Conservation (phyloP, 2,329 filamentous ascomycete species). For the Calonectria pseudoreteaudii region DNA sequence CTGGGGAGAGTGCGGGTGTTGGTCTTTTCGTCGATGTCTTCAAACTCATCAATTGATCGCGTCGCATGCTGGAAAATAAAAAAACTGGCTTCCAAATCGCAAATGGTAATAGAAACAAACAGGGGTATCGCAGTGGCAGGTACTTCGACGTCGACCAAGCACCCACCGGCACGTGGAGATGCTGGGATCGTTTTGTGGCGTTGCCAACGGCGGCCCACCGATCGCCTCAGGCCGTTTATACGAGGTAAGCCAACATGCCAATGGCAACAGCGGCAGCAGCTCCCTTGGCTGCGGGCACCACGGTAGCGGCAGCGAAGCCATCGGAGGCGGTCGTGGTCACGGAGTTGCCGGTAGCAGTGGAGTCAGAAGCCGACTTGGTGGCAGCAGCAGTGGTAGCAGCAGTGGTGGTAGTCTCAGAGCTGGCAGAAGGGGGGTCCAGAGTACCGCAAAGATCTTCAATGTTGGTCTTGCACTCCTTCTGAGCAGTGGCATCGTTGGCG, state of each 20-base stretch:
- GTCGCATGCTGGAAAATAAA: conserved; percentile 41
- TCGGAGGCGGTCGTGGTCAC: conserved; percentile 51
- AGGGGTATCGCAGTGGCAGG: conserved; percentile 25
- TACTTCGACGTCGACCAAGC: conserved; percentile 23
- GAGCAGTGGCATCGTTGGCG: conserved; percentile 54
- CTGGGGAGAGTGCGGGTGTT: conserved; percentile 25
- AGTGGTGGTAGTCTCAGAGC: conserved; percentile 40
- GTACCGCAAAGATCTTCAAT: conserved; percentile 62
- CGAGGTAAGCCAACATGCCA: conserved; percentile 64
- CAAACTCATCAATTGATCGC: conserved; percentile 44
- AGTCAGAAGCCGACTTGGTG: conserved; percentile 28
- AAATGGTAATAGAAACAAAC: conserved; percentile 49
- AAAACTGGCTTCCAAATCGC: conserved; percentile 44
- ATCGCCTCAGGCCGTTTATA: conserved; percentile 51
- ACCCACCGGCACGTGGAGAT: conserved; percentile 32
- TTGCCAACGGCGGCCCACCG: conserved; percentile 29
- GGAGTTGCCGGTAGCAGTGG: conserved; percentile 32
- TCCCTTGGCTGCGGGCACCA: conserved; percentile 58
- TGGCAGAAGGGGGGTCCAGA: conserved; percentile 41
- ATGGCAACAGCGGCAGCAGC: conserved; percentile 61
- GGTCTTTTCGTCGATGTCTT: conserved; percentile 39
- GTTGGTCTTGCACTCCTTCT: conserved; percentile 61
- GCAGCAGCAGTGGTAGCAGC: conserved; percentile 38
- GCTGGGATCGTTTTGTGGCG: conserved; percentile 35
- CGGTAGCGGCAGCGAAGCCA: conserved; percentile 53